Evolutionary conservation across 2,329 filamentous ascomycete species (phyloP).

Genomic region (Pseudogymnoascus verrucosus): DNA sequence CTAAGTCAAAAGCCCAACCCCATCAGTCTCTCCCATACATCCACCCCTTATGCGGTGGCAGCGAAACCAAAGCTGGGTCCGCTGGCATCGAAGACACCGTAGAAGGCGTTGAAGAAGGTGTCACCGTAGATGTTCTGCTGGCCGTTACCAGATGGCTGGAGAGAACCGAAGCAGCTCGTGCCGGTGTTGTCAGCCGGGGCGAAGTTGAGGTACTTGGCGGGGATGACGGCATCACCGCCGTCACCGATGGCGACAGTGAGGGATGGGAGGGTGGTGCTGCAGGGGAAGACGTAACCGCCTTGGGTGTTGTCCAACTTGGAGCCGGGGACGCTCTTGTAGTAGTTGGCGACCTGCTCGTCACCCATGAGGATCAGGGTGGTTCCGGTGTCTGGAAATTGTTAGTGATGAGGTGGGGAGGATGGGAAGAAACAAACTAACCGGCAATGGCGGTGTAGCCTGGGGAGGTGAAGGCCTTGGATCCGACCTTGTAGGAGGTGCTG

Average conservation of each 20-base stretch:
- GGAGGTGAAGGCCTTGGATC: conserved; percentile 37
- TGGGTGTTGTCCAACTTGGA: conserved; percentile 22
- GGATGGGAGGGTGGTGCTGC: conserved; percentile 27
- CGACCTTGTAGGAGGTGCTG: conserved; percentile 40
- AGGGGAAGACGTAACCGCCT: conserved; percentile 31
- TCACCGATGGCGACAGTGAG: conserved; percentile 28
- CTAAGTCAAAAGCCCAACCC: not conserved
- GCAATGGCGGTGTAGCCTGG: conserved; percentile 25
- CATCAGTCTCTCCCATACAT: not conserved
- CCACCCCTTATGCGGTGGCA: conserved; percentile 14
- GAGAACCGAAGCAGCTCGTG: conserved; percentile 29
- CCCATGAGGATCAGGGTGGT: conserved; percentile 34
- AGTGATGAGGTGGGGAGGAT: not conserved
- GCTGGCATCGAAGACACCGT: conserved; percentile 23
- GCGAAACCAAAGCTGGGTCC: conserved; percentile 25
- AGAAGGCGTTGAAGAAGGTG: conserved; percentile 27
- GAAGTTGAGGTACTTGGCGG: conserved; percentile 31
- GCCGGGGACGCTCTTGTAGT: conserved; percentile 30
- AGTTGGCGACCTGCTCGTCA: conserved; percentile 27
- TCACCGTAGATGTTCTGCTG: conserved; percentile 26
- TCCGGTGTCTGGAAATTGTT: conserved; percentile 29
- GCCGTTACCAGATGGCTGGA: conserved; percentile 28
- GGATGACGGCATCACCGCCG: conserved; percentile 27
- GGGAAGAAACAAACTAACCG: not conserved
- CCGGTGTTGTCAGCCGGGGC: conserved; percentile 13